phyloP scores from a whole-genome alignment of 2,329 filamentous ascomycete species.

The Albifimbria verrucaria region DNA sequence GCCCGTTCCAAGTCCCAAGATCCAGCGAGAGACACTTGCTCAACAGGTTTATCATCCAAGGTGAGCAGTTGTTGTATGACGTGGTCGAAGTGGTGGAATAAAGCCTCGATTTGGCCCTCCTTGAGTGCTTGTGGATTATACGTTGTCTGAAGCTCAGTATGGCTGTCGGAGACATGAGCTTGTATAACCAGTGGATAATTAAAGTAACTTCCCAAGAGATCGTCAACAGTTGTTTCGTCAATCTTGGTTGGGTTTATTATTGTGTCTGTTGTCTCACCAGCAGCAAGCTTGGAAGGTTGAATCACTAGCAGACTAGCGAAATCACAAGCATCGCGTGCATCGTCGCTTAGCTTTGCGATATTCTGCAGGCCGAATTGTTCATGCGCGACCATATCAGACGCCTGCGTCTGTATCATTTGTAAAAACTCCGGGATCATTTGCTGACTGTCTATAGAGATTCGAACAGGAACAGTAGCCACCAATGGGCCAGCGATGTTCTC shows the following conservation, averaged over 20 bases:
- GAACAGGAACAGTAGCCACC: constrained; percentile 26
- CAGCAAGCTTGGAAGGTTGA: background rate
- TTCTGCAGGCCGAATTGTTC: constrained; percentile 57
- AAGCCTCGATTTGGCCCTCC: constrained; percentile 2
- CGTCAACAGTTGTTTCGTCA: no score
- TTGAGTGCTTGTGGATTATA: constrained; percentile 1
- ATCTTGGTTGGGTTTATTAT: no score
- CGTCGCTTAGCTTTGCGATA: constrained; percentile 49
- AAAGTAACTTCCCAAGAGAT: constrained; percentile 6
- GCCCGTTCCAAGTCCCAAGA: constrained; percentile 6
- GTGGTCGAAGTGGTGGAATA: constrained; percentile 11
- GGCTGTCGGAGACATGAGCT: background rate
- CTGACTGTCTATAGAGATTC: constrained; percentile 7
- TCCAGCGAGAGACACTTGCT: constrained; percentile 2
- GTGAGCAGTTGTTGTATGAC: constrained; percentile 12
- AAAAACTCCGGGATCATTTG: background rate
- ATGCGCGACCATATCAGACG: constrained; percentile 6
- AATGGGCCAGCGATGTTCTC: constrained; percentile 24
- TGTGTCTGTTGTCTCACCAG: no score
- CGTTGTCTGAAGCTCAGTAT: constrained; percentile 1
- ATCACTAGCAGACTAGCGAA: background rate
- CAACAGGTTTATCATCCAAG: constrained; percentile 2
- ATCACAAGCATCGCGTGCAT: constrained; percentile 29
- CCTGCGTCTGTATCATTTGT: background rate
- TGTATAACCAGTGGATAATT: constrained; percentile 8